Evolutionary conservation across 202 grass and related monocot species (phyloP).

Genomic region (Elaeis oleifera): DNA sequence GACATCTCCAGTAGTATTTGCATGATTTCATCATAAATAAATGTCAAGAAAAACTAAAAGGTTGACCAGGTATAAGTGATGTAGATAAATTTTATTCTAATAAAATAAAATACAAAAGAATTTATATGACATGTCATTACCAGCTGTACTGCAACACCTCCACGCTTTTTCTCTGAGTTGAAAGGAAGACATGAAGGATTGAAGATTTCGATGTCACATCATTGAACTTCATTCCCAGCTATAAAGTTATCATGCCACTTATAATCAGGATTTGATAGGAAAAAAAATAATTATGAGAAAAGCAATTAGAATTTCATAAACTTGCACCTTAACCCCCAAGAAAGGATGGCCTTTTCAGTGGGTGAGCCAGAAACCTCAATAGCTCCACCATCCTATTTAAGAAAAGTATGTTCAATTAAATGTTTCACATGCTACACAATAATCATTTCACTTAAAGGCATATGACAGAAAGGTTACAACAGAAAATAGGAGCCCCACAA

Average conservation of each 20-base stretch:
- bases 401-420: constrained; percentile 14
- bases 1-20: too few relatives aligned
- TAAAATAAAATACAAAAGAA: too few relatives aligned
- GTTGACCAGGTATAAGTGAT: too few relatives aligned
- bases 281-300: constrained; percentile 20
- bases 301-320: constrained; percentile 5
- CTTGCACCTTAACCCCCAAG: constrained; percentile 73
- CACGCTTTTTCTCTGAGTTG: constrained; percentile 92
- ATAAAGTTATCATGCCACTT: constrained; percentile 24
- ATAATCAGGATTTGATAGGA: constrained; percentile 4
- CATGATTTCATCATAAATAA: too few relatives aligned
- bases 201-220: constrained; percentile 39
- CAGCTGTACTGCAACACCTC: constrained; percentile 77
- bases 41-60: too few relatives aligned
- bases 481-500: too few relatives aligned
- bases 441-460: too few relatives aligned
- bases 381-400: constrained; percentile 54
- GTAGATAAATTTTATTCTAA: too few relatives aligned
- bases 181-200: constrained; percentile 78
- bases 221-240: constrained; percentile 84
- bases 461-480: too few relatives aligned
- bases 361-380: constrained; percentile 68
- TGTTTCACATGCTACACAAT: not conserved
- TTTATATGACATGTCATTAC: constrained; percentile 7
- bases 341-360: constrained; percentile 96